Conservation (phyloP, 2,329 filamentous ascomycete genomes). For the Pseudogymnoascus destructans region DNA sequence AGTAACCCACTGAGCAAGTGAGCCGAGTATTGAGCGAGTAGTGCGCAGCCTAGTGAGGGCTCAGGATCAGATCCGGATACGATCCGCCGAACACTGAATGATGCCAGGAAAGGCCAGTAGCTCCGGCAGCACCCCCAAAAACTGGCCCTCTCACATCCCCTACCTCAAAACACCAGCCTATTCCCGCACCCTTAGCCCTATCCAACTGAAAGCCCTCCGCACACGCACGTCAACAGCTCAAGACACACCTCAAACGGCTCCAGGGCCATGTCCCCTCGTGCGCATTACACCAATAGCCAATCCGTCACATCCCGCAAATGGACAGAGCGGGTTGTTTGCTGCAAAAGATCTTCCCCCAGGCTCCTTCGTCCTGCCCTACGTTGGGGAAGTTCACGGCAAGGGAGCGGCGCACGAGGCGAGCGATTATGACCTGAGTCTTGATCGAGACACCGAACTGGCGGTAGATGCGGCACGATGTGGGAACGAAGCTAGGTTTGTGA, state of each 20-base stretch:
- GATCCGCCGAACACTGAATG: no score
- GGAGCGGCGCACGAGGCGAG: constrained; percentile 30
- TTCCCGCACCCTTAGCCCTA: constrained; percentile 27
- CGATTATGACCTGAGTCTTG: constrained; percentile 54
- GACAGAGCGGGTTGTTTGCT: constrained; percentile 49
- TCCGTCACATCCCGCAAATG: constrained; percentile 41
- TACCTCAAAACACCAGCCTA: constrained; percentile 40
- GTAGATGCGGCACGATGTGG: constrained; percentile 45
- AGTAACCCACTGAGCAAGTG: no score
- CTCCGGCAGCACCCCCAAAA: constrained; percentile 31
- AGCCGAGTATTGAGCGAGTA: no score
- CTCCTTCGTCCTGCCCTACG: constrained; percentile 46
- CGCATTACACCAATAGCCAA: constrained; percentile 40
- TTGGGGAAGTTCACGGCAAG: constrained; percentile 42
- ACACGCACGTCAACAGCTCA: constrained; percentile 32
- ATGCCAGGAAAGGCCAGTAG: not conserved
- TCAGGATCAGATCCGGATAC: no score
- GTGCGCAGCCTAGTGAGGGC: no score
- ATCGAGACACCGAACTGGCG: constrained; percentile 41
- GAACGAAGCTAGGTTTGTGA: constrained; percentile 54
- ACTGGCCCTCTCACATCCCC: constrained; percentile 42
- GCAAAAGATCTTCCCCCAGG: constrained; percentile 39
- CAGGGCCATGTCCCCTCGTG: constrained; percentile 36
- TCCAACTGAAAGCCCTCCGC: not conserved
- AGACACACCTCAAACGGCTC: constrained; percentile 22